These are phyloP conservation scores for Chrysoporthe deuterocubensis DNA, from an alignment of 2,329 filamentous ascomycete species.

Conservation along the genomic window DNA sequence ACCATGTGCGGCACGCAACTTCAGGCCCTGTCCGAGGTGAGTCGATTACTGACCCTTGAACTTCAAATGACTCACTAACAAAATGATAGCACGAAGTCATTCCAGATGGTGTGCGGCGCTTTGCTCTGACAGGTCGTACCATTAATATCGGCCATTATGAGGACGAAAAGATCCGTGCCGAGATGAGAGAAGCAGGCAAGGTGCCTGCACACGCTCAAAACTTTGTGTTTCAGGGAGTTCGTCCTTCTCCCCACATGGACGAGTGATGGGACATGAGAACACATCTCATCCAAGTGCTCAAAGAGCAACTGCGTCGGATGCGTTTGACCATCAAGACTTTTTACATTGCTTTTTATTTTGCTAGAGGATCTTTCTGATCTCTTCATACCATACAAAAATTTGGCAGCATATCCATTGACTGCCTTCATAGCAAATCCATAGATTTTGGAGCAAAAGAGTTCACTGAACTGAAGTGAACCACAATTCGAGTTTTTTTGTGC, in stretches of 20 bases:
- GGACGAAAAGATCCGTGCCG: neutral
- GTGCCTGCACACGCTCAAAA: constrained; percentile 9
- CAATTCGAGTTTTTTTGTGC: neutral
- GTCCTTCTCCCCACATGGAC: neutral
- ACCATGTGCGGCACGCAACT: constrained; percentile 58
- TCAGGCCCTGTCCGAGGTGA: constrained; percentile 61
- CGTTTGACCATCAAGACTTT: too few relatives aligned
- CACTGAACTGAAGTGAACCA: neutral
- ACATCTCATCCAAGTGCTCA: neutral
- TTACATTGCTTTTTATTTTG: too few relatives aligned
- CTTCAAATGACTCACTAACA: constrained; percentile 29
- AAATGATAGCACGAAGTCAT: constrained; percentile 20
- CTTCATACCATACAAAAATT: too few relatives aligned
- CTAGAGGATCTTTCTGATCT: too few relatives aligned
- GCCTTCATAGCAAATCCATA: neutral
- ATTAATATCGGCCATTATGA: constrained; percentile 22
- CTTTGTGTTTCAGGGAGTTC: constrained; percentile 4
- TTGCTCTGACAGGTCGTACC: constrained; percentile 21
- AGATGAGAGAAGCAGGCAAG: constrained; percentile 4
- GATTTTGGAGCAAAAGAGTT: neutral
- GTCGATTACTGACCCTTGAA: neutral
- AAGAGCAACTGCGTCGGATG: too few relatives aligned
- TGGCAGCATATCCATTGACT: too few relatives aligned
- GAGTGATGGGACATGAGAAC: neutral
- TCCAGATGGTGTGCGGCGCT: constrained; percentile 13